phyloP scores from a whole-genome alignment of 306 rosid species.

The Sicyos edulis region DNA sequence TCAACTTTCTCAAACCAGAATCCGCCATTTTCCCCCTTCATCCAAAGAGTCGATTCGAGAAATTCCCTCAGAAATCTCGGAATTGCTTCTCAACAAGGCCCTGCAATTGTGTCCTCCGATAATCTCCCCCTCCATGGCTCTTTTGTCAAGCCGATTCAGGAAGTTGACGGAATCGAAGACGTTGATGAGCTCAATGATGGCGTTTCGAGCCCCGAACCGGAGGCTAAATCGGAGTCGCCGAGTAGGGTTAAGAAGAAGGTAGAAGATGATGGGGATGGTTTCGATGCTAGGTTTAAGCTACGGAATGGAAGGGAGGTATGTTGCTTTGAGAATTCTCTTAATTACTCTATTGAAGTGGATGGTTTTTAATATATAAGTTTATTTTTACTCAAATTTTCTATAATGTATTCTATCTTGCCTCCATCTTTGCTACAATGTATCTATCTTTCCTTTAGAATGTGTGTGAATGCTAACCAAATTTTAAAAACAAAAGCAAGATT shows the following conservation, averaged over 20 bases:
- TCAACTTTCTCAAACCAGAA: neutral
- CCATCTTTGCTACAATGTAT: too few relatives aligned
- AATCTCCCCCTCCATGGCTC: neutral
- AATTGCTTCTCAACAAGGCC: neutral
- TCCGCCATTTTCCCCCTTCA: neutral
- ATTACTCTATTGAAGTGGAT: too few relatives aligned
- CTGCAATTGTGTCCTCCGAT: constrained; percentile 1
- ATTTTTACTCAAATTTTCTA: too few relatives aligned
- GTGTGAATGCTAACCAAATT: too few relatives aligned
- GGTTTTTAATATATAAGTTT: too few relatives aligned
- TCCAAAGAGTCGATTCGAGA: neutral
- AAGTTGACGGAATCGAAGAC: neutral
- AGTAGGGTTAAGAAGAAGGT: constrained; percentile 43
- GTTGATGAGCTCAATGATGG: neutral
- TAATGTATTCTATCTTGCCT: too few relatives aligned
- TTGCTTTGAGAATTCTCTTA: neutral
- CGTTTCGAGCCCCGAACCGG: neutral
- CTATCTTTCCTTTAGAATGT: too few relatives aligned
- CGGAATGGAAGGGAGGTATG: constrained; percentile 78
- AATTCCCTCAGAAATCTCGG: neutral
- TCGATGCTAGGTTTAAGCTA: constrained; percentile 62
- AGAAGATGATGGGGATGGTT: constrained; percentile 27
- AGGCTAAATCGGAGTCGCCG: constrained; percentile 17
- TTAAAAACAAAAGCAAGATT: too few relatives aligned
- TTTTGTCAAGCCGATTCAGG: constrained; percentile 11